phyloP scores from a whole-genome alignment of 2,329 filamentous ascomycete species.

The Cyanodermella asteris region DNA sequence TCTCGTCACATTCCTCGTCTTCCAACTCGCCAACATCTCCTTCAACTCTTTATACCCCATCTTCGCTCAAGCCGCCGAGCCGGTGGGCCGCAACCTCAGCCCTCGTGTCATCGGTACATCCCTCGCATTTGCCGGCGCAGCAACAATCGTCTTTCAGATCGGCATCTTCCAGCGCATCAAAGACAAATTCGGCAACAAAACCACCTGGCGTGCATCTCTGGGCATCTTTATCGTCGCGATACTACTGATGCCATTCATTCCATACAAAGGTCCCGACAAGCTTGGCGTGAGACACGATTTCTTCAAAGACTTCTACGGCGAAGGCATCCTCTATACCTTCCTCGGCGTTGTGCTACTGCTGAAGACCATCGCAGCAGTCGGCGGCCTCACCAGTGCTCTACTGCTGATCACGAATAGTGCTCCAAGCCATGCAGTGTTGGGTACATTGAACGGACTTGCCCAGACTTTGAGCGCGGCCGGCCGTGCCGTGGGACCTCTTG shows the following conservation, averaged over 20 bases:
- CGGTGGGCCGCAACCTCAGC: slow-evolving; percentile 52
- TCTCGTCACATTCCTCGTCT: slow-evolving; percentile 70
- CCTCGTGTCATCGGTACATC: slow-evolving; percentile 70
- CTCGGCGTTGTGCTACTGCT: slow-evolving; percentile 61
- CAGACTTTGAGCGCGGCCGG: slow-evolving; percentile 85
- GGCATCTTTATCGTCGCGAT: slow-evolving; percentile 66
- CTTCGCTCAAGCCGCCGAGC: slow-evolving; percentile 55
- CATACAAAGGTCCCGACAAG: slow-evolving; percentile 43
- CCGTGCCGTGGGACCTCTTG: slow-evolving; percentile 67
- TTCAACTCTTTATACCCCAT: slow-evolving; percentile 93
- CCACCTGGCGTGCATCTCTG: slow-evolving; percentile 59
- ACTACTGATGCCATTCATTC: slow-evolving; percentile 72
- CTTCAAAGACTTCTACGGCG: no score
- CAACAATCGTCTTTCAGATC: slow-evolving; percentile 79
- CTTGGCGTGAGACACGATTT: no score
- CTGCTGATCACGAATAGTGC: slow-evolving; percentile 89
- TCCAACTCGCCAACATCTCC: slow-evolving; percentile 81
- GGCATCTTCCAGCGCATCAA: slow-evolving; percentile 64
- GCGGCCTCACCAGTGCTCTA: slow-evolving; percentile 73
- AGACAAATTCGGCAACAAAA: slow-evolving; percentile 60
- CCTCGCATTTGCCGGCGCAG: slow-evolving; percentile 59
- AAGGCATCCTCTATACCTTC: slow-evolving; percentile 55
- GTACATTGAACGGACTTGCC: slow-evolving; percentile 78
- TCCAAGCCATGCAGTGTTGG: slow-evolving; percentile 63
- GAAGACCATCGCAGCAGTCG: slow-evolving; percentile 78